Evolutionary conservation across 2,329 filamentous ascomycete species (phyloP), one percentile per base, ranked within the genome.

Genomic region (Epichloe glyceriae): DNA sequence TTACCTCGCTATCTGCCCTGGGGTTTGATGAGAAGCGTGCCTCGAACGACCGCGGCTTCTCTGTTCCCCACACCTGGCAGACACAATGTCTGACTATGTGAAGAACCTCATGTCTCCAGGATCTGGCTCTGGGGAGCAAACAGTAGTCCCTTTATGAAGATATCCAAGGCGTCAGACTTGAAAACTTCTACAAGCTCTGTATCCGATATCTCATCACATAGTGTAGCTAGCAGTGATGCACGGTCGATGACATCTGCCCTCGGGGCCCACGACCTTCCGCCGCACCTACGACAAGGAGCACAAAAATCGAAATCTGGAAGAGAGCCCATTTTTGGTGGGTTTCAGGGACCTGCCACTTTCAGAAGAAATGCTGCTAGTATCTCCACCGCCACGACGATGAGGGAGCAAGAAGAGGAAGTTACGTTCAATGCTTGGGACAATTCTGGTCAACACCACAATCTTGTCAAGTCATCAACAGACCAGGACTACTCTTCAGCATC

Each of bases 401-500:
- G 60, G 1, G 53, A 57, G 26, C 51, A 50, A 2, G 49, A 52
- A 26, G 50, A 53, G 10, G 50, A 53, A 8, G 0, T 33, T 42
- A 0, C 20, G 5, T 67, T 54, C 55, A 67, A 65, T 30, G 64
- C 62, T 2, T 69, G 65, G 64, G 64, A 64, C 10, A 17, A 57
- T 1, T 50, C 39, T 4, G 66, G 66, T 0, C 53, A 51, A 0
- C 56, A 50, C 5, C 52, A 65, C 30, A 45, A 46, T 3, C 50
- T 22, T 1, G 26, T 52, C 39, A 67, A 66, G 50, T 50, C 55
- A 0, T 53, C 56, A 2, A 64, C 64, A 0, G 1, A 57, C 52
- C 40, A 41, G 51, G 1, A 49, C 47, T 2, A 54, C 1, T 53
- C 53, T 3, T 53, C 50, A 8, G 55, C 54, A 4, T 39, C n/a